Base-by-base conservation (phyloP, 2,329 filamentous ascomycete genomes). In the Aspergillus brasiliensis region DNA sequence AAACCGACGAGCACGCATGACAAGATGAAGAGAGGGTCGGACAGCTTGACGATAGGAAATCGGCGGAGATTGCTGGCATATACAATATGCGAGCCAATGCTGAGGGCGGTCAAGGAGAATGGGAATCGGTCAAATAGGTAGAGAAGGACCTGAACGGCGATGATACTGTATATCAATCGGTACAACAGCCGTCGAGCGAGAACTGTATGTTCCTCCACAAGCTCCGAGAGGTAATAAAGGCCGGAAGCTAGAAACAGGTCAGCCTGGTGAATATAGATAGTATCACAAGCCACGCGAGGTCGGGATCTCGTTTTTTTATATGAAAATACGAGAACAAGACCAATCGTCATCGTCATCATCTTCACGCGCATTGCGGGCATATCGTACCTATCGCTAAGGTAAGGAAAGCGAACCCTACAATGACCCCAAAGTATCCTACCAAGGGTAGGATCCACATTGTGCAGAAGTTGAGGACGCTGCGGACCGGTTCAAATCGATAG, bases 121-220 rank as follows among this genome's bases (percentile, higher is more conserved):
- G 95, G 94, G 69, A 99, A 92, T n/a, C 88, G 82, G 81, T 99
- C 95, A 67, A 98, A 76, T 15, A 95, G 63, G 72, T 87, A 88
- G 8, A 98, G 87, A 3, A 94, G 78, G 8, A 87, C 62, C 75
- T 97, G 94, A 6, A 92, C 74, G 28, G 71, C 84, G 62, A 97
- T 89, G 65, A 97, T 87, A 63, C 80, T 81, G 80, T 97, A 97
- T 70, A 98, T 97, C 58, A 98, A 82, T 44, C 87, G 88, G 34
- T 86, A 90, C 55, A 99, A 83, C n/a, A 97, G 81, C 59, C 89
- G 91, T 75, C 96, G 96, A 11, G 93, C 91, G 63, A 96, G 79
- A 10, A 98, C 94, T 3, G 94, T 97, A 74, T 99, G 94, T 77
- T 99, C 95, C 79, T 99, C 95, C 62, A 99, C 95, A 13, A 98